These are phyloP conservation scores for Cryptococcus floricola DNA, from an alignment of 1,284 basidiomycete genomes.

Conservation along the genomic window DNA sequence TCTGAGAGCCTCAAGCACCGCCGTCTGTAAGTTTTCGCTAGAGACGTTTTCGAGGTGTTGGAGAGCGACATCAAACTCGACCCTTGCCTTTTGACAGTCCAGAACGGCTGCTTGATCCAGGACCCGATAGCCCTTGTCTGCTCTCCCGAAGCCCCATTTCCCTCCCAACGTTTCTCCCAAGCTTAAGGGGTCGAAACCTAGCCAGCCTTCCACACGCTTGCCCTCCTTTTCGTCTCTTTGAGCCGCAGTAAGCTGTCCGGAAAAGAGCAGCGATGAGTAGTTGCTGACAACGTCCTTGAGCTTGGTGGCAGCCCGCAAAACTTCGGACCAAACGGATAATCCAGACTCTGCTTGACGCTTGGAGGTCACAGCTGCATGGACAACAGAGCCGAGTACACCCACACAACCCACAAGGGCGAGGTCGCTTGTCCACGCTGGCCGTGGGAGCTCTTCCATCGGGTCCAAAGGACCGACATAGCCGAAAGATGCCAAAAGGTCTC, in stretches of 20 bases:
- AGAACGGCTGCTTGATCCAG: constrained; percentile 26
- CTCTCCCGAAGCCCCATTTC: constrained; percentile 34
- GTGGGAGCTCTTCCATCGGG: constrained; percentile 26
- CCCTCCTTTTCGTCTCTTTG: constrained; percentile 12
- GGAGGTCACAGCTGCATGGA: constrained; percentile 28
- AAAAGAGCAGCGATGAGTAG: constrained; percentile 22
- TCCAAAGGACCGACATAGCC: constrained; percentile 46
- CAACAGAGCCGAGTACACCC: constrained; percentile 32
- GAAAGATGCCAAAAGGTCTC: constrained; percentile 33
- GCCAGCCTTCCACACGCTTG: constrained; percentile 15
- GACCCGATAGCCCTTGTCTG: constrained; percentile 8
- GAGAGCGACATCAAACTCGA: constrained; percentile 24
- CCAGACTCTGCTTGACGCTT: constrained; percentile 24
- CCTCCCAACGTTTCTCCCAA: constrained; percentile 34
- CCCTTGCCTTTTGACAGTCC: constrained; percentile 23
- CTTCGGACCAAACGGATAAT: constrained; percentile 33
- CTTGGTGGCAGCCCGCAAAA: constrained; percentile 35
- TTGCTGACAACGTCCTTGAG: constrained; percentile 32
- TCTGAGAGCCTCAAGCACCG: constrained; percentile 21
- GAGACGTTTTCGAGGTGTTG: constrained; percentile 3
- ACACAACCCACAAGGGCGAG: constrained; percentile 37
- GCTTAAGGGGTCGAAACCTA: constrained; percentile 19
- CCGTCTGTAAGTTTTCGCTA: background rate
- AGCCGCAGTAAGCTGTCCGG: constrained; percentile 11
- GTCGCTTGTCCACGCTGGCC: constrained; percentile 39